Evolutionary conservation across 306 rosid genomes (phyloP).

Genomic region (Vachellia pachyceras): DNA sequence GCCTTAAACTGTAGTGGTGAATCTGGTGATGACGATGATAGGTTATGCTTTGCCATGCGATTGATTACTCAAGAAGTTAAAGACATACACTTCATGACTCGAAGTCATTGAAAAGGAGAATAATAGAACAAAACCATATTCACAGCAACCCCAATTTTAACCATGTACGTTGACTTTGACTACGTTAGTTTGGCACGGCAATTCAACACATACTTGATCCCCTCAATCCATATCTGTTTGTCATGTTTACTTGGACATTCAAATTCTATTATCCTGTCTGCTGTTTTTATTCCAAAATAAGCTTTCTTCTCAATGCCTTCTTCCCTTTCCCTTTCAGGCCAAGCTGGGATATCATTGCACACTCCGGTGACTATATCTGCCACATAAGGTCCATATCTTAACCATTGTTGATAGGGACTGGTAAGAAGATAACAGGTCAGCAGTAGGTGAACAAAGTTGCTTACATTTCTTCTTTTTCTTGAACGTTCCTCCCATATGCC

Average conservation of each 20-base stretch:
- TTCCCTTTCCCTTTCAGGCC: constrained; percentile 80
- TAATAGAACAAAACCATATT: constrained; percentile 26
- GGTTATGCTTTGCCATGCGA: too few relatives aligned
- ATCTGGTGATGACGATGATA: too few relatives aligned
- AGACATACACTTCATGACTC: constrained; percentile 12
- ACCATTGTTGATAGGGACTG: constrained; percentile 25
- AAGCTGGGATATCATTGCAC: constrained; percentile 61
- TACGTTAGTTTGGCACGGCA: constrained; percentile 55
- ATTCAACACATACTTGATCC: constrained; percentile 78
- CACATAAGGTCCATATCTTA: constrained; percentile 45
- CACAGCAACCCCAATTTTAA: constrained; percentile 37
- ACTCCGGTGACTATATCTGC: constrained; percentile 83
- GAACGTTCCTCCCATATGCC: constrained; percentile 86
- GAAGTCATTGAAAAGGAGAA: neutral
- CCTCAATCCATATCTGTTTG: constrained; percentile 78
- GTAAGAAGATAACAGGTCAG: constrained; percentile 26
- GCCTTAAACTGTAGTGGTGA: too few relatives aligned
- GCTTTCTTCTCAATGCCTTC: constrained; percentile 53
- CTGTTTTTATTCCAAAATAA: constrained; percentile 81
- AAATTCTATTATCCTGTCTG: constrained; percentile 77
- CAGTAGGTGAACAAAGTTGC: constrained; percentile 37
- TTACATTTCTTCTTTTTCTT: constrained; percentile 93
- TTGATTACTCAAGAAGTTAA: neutral
- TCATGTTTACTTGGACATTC: constrained; percentile 83
- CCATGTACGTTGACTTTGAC: too few relatives aligned